Percentiles rank a stretch among this genome's conserved stretches.
Conservation (phyloP, 352 stramenopile species). For the Aphanomyces invadans region DNA sequence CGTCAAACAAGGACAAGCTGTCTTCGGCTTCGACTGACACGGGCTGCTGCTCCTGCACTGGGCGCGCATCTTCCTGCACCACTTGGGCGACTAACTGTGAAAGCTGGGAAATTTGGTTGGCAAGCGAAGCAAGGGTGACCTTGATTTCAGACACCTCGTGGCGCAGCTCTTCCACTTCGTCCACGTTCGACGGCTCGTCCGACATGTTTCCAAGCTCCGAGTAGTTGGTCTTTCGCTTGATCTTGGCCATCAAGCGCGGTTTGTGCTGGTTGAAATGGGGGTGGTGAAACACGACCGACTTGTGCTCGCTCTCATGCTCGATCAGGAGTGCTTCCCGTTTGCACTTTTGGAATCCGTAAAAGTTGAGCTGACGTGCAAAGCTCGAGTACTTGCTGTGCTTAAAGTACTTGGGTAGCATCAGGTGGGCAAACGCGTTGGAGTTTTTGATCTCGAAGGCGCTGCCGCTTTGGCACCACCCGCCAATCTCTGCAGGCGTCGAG, state of each 20-base stretch:
- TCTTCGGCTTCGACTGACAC: too few relatives aligned
- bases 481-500: constrained; percentile 12
- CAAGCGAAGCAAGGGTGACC: constrained; percentile 26
- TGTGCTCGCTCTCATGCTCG: neutral
- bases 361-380: constrained; percentile 50
- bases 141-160: constrained; percentile 47
- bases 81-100: neutral
- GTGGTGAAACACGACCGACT: neutral
- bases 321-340: neutral
- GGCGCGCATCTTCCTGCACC: too few relatives aligned
- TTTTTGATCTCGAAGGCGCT: constrained; percentile 26
- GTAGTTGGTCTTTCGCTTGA: constrained; percentile 43
- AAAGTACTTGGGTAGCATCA: constrained; percentile 34
- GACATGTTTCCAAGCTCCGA: neutral
- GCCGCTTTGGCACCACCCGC: constrained; percentile 26
- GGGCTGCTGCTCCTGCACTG: too few relatives aligned
- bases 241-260: constrained; percentile 63
- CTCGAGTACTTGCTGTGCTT: constrained; percentile 41
- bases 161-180: constrained; percentile 61
- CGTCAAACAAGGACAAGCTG: too few relatives aligned
- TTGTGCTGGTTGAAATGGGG: constrained; percentile 15
- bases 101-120: constrained; percentile 6
- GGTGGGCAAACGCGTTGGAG: constrained; percentile 6
- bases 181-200: constrained; percentile 38
- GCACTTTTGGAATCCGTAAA: constrained; percentile 26